Evolutionary conservation across 768 basidiomycete species (phyloP), one percentile per base, ranked within the genome.

Genomic region (Collybia sp.): DNA sequence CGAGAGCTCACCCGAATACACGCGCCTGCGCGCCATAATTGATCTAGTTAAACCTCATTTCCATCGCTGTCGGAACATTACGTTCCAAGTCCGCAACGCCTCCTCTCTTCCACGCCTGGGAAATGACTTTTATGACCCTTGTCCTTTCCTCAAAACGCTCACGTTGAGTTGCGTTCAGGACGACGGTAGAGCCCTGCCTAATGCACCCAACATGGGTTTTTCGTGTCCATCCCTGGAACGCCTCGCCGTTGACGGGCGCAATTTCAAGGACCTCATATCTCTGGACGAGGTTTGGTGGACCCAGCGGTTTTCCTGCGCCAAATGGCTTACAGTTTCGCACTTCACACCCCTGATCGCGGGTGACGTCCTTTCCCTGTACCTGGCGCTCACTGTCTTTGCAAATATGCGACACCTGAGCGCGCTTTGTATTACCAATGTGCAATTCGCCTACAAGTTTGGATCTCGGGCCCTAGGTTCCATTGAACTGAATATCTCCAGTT

Each of bases 91-190:
- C 12, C 36, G 43, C 30, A 48, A 56, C 8, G 51, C 54, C 34
- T 52, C 52, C 10, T 59, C 58, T 6, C 51, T 59, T 17, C 58
- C 55, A 12, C 53, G 42, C 25, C 53, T 57, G n/a, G 15, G 30
- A 6, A 43, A 6, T 46, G 44, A 53, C 30, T 48, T 48, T 35
- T 30, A 16, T 16, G 47, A 41, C 25, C 19, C 18, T 20, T 38
- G 39, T 16, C 44, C 50, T 15, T 30, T 30, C 37, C 39, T 54
- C 18, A 25, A 30, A 10, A 13, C 45, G 17, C 45, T 51, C 17
- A 48, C 36, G 33, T 42, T 58, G 20, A 47, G 53, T 12, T 55
- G 50, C 17, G 46, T 48, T 30, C 19, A 45, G 12, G 53, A 56
- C 31, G 57, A 58, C 31, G 52, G 47, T 12, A 41, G 30, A 12